These are phyloP conservation scores for Aegilops tauschii DNA, from an alignment of 176 grass and related monocot genomes.

Conservation along the genomic window DNA sequence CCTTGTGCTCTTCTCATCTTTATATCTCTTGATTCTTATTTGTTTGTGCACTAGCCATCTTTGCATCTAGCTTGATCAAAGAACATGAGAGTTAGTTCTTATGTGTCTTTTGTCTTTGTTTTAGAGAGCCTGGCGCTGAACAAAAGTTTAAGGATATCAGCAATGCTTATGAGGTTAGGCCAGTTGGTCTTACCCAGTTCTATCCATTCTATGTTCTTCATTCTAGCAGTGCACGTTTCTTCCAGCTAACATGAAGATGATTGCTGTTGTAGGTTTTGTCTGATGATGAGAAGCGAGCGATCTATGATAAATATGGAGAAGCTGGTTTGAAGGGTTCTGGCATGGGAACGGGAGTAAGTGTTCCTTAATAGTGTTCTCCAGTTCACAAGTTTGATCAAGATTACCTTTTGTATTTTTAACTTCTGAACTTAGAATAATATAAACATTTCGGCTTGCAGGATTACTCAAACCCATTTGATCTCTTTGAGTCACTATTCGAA, in stretches of 20 bases:
- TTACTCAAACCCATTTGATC: conserved; percentile 92
- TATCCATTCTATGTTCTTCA: background rate
- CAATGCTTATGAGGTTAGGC: conserved; percentile 92
- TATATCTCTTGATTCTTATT: background rate
- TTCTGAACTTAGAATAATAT: conserved; percentile 18
- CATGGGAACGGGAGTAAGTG: conserved; percentile 92
- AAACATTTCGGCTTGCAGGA: conserved; percentile 53
- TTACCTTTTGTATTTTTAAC: background rate
- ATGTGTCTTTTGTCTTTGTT: conserved; percentile 24
- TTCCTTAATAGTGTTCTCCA: conserved; percentile 10
- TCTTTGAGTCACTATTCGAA: conserved; percentile 95
- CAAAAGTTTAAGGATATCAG: conserved; percentile 98
- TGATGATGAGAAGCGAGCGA: conserved; percentile 89
- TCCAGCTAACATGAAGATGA: conserved; percentile 4
- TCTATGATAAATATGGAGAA: conserved; percentile 99
- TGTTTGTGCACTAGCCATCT: conserved; percentile 21
- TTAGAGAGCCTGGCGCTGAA: conserved; percentile 90
- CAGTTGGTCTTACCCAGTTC: conserved; percentile 14
- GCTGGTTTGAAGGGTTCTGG: conserved; percentile 92
- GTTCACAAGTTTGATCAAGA: conserved; percentile 12
- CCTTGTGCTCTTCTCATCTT: background rate
- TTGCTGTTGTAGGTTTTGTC: conserved; percentile 64
- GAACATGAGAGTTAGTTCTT: conserved; percentile 7
- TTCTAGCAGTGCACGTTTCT: conserved; percentile 9
- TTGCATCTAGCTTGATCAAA: conserved; percentile 10